phyloP scores from a whole-genome alignment of 192 early-diverging fungal species.

The Neocallimastix lanati region DNA sequence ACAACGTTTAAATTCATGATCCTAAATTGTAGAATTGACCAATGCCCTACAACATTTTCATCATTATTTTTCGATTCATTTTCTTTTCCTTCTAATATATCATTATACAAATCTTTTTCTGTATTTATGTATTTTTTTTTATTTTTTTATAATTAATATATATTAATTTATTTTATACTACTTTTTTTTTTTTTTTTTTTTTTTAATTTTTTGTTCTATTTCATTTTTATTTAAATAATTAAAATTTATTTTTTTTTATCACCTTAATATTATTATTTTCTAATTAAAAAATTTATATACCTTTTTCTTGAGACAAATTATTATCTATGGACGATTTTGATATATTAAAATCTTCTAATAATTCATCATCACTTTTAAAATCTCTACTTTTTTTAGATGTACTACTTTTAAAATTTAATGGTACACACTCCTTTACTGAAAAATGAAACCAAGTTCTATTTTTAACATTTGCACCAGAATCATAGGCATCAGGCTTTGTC shows the following conservation, averaged over 20 bases:
- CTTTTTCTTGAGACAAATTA: too few relatives aligned
- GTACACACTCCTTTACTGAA: neutral
- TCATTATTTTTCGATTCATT: neutral
- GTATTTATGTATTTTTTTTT: too few relatives aligned
- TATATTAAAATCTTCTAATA: neutral
- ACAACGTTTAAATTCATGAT: neutral
- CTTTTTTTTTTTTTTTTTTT: too few relatives aligned
- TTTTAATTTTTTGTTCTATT: too few relatives aligned
- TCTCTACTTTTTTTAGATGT: neutral
- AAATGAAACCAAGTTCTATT: neutral
- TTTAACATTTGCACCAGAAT: neutral
- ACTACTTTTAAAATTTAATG: neutral
- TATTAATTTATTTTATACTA: too few relatives aligned
- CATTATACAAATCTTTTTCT: too few relatives aligned
- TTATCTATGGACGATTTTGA: neutral
- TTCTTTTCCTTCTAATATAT: neutral
- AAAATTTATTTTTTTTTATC: too few relatives aligned
- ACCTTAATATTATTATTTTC: too few relatives aligned
- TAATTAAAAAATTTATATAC: too few relatives aligned
- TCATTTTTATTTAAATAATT: too few relatives aligned
- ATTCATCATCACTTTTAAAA: neutral
- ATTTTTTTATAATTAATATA: too few relatives aligned
- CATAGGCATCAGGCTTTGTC: neutral
- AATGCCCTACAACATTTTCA: neutral
- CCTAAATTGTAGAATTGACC: neutral